Base-by-base conservation (phyloP, 352 stramenopile species). In the Phytophthora ohioensis region DNA sequence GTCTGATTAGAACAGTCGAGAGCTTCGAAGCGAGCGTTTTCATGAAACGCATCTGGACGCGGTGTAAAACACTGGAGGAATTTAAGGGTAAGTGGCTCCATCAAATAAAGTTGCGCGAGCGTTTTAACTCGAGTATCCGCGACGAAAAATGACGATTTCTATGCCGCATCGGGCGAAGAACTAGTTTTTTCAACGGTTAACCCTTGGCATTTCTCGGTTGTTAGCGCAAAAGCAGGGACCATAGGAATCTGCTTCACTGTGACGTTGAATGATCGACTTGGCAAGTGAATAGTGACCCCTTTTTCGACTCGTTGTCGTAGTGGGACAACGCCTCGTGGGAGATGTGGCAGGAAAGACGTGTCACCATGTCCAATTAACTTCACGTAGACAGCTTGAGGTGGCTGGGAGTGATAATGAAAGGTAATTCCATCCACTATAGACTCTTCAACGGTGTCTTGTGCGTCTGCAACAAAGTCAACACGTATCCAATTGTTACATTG, bases 401-500 rank as follows among this genome's bases (percentile, higher is more conserved):
- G 21, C 21, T 27, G 21, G 21, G 21, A 27, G 21, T 27, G 21
- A 27, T 27, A 27, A 27, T 27, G 1, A 27, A 27, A 27, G 21
- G 21, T 27, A 27, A 27, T 27, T 27, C 21, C 21, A 27, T 27
- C 21, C 21, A 27, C 39, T 64, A 51, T 27, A 55, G 32, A 13
- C 45, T 57, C 3, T n/a, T 57, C 3, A 64, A 3, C 13, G 57
- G 13, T 30, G 5, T 41, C 48, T 3, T 10, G 15, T 41, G 12
- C 2, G 13, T 42, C 48, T 4, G 10, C 13, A 10, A 55, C 31
- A 13, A 55, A 55, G n/a, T 55, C 48, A 7, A 55, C 48, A 55
- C 48, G 17, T 41, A 41, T 5, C 57, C 57, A 49, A 64, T 64
- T 12, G 34, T 57, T 46, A 17, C 57, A 15, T 64, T 64, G 5